Conservation (phyloP, 257 asterid genomes). For the Solanum sejunctum region DNA sequence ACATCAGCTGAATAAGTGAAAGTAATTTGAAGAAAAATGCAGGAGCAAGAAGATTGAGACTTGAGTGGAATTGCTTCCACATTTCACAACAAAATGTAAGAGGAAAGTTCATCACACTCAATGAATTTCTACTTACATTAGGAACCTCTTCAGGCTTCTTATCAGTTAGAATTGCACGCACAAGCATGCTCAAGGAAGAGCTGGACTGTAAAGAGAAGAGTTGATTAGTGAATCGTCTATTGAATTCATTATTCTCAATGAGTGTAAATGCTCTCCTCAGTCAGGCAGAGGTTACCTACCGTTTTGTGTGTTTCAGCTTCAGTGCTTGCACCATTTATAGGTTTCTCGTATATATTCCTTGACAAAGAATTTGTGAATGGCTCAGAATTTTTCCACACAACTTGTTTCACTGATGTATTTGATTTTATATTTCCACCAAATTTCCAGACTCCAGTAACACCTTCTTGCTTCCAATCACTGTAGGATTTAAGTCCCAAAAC, state of each 20-base stretch:
- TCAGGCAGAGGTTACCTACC: slow-evolving; percentile 30
- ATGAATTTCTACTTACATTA: slow-evolving; percentile 1
- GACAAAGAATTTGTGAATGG: slow-evolving; percentile 66
- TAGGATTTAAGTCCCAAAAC: slow-evolving; percentile 88
- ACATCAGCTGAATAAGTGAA: background rate
- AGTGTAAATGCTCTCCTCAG: background rate
- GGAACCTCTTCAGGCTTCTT: slow-evolving; percentile 87
- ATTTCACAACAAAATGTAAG: background rate
- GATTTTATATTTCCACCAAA: slow-evolving; percentile 78
- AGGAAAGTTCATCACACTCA: background rate
- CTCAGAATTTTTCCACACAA: slow-evolving; percentile 76
- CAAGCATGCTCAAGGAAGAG: slow-evolving; percentile 70
- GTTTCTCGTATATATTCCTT: slow-evolving; percentile 44
- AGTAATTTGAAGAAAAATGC: background rate
- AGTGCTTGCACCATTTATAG: slow-evolving; percentile 17
- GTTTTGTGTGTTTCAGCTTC: slow-evolving; percentile 33
- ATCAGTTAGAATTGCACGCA: slow-evolving; percentile 60
- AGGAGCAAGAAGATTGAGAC: background rate
- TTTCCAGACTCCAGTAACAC: slow-evolving; percentile 75
- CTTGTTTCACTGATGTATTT: slow-evolving; percentile 46
- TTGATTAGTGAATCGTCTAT: background rate
- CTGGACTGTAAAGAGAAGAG: slow-evolving; percentile 38
- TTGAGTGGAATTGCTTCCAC: background rate
- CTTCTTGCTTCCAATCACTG: slow-evolving; percentile 70
- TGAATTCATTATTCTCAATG: background rate